Conservation (phyloP, 1,139 yeast species). For the Hemisphaericaspora subhashii region DNA sequence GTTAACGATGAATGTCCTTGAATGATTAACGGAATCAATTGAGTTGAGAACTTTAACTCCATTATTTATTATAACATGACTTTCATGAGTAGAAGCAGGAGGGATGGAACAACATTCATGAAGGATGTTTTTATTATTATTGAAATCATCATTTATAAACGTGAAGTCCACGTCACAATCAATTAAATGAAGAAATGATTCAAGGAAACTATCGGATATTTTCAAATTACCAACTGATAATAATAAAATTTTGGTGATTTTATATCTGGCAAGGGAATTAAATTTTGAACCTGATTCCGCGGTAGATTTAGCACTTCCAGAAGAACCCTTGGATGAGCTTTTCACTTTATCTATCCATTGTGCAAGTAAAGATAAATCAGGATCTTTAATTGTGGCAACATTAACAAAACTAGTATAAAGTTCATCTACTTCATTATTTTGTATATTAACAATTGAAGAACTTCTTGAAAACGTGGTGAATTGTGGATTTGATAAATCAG, state of each 20-base stretch:
- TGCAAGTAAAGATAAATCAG: conserved; percentile 43
- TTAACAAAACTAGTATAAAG: conserved; percentile 65
- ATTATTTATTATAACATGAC: conserved; percentile 37
- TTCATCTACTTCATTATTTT: conserved; percentile 56
- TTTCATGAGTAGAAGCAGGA: conserved; percentile 32
- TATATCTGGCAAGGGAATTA: conserved; percentile 25
- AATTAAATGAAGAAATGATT: conserved; percentile 45
- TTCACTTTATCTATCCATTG: conserved; percentile 53
- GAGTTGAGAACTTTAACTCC: conserved; percentile 47
- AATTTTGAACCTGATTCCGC: conserved; percentile 16
- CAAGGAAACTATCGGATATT: conserved; percentile 49
- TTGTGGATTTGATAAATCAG: neutral
- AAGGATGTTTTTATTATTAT: conserved; percentile 40
- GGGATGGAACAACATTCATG: conserved; percentile 50
- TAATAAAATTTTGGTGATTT: conserved; percentile 64
- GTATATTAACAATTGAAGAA: conserved; percentile 9
- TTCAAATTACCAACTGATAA: conserved; percentile 56
- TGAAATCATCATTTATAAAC: conserved; percentile 40
- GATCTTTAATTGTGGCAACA: conserved; percentile 51
- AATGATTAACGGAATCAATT: conserved; percentile 43
- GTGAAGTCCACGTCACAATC: conserved; percentile 43
- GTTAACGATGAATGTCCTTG: conserved; percentile 40
- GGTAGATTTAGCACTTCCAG: conserved; percentile 45
- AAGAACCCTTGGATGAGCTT: conserved; percentile 14
- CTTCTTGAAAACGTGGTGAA: conserved; percentile 10